Conservation (phyloP, 345 rosid species). For the Balakata baccata region DNA sequence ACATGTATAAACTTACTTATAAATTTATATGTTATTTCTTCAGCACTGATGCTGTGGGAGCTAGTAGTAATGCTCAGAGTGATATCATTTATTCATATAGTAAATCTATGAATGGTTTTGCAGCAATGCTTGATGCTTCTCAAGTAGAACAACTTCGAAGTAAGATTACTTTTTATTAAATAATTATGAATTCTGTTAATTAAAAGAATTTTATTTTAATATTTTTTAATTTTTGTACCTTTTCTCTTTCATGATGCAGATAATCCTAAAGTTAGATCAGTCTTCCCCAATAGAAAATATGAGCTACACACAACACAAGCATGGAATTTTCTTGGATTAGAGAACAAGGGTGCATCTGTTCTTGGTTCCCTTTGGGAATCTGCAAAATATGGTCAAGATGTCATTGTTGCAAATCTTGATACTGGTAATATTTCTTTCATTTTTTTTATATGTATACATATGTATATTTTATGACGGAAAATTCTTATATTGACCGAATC, state of each 20-base stretch:
- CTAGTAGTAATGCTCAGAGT: neutral
- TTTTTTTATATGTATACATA: too few species aligned
- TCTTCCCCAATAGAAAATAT: slow-evolving; percentile 5
- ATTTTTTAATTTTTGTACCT: too few species aligned
- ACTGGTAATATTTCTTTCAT: slow-evolving; percentile 6
- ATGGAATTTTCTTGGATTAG: slow-evolving; percentile 27
- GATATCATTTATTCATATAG: neutral
- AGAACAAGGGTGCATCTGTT: neutral
- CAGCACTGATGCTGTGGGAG: neutral
- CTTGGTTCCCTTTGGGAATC: neutral
- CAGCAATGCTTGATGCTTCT: neutral
- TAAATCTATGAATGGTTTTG: neutral
- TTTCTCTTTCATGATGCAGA: neutral
- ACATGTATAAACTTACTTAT: too few species aligned
- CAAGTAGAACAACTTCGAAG: neutral
- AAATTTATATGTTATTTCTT: neutral
- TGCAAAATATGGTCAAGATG: slow-evolving; percentile 15
- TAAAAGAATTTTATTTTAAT: too few species aligned
- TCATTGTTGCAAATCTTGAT: slow-evolving; percentile 25
- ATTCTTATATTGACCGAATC: too few species aligned
- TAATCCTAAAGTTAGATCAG: slow-evolving; percentile 8
- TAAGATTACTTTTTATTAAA: neutral
- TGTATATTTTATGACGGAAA: too few species aligned
- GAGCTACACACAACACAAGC: slow-evolving; percentile 23
- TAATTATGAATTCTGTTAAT: neutral